A percentile compares a stretch with the other conserved stretches of the same genome.
phyloP scores from a whole-genome alignment of 495 filamentous ascomycete genomes.

The Penicillium roqueforti region DNA sequence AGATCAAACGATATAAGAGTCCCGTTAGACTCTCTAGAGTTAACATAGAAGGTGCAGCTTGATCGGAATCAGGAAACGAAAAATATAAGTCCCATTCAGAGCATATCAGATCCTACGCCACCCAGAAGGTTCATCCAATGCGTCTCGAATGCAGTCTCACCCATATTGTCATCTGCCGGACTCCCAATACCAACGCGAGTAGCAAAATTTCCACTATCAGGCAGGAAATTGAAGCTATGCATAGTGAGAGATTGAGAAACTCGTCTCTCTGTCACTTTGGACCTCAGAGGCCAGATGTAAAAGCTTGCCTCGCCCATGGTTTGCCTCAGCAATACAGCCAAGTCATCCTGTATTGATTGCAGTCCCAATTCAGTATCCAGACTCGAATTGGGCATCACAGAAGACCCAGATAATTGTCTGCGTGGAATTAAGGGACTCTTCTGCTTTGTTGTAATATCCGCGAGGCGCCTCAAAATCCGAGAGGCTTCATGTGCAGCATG shows the following conservation, averaged over 20 bases:
- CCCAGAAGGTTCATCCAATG: slow-evolving; percentile 9
- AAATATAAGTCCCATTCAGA: neutral
- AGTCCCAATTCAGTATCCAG: neutral
- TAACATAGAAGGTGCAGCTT: no score
- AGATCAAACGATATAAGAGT: no score
- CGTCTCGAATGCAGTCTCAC: neutral
- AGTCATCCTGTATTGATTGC: slow-evolving; percentile 2
- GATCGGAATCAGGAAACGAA: neutral
- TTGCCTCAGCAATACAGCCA: neutral
- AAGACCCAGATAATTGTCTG: neutral
- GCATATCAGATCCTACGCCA: slow-evolving; percentile 11
- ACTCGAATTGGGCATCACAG: neutral
- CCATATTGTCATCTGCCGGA: neutral
- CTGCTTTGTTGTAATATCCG: neutral
- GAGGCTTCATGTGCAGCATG: slow-evolving; percentile 5
- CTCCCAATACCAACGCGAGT: neutral
- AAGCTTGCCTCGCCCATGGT: slow-evolving; percentile 10
- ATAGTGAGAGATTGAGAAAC: neutral
- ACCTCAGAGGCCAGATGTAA: slow-evolving; percentile 5
- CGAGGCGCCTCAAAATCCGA: neutral
- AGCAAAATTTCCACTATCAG: no score
- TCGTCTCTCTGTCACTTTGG: neutral
- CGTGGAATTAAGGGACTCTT: slow-evolving; percentile 1
- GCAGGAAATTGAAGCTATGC: no score
- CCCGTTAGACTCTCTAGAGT: no score